A percentile compares a stretch with the other conserved stretches of the same genome.
Evolutionary conservation across 345 rosid genomes (phyloP).

Genomic region (Combretum micranthum): DNA sequence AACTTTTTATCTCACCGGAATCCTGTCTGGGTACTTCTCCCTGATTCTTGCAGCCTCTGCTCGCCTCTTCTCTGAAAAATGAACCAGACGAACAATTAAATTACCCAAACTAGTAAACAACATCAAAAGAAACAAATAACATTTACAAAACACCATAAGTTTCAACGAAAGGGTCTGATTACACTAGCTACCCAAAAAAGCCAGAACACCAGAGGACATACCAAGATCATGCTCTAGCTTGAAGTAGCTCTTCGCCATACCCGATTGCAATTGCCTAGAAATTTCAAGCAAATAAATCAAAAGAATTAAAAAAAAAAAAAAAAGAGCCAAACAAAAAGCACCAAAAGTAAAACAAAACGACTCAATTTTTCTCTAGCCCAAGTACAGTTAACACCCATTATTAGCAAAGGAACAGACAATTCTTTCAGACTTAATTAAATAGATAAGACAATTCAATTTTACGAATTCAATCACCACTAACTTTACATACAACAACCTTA

Average conservation of each 20-base stretch:
- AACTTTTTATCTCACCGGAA: constrained; percentile 61
- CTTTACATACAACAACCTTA: too few relatives aligned
- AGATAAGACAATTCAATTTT: too few relatives aligned
- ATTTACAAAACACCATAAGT: neutral
- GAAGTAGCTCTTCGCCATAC: constrained; percentile 80
- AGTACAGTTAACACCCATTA: too few relatives aligned
- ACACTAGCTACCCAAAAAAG: too few relatives aligned
- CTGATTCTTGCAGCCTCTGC: constrained; percentile 95
- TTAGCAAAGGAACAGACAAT: too few relatives aligned
- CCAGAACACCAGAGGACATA: constrained; percentile 9
- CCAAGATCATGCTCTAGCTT: constrained; percentile 96
- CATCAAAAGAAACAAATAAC: neutral
- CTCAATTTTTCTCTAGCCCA: too few relatives aligned
- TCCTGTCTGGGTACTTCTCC: constrained; percentile 91
- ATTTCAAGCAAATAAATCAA: constrained; percentile 9
- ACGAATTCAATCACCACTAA: too few relatives aligned
- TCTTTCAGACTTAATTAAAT: too few relatives aligned
- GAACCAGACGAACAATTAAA: constrained; percentile 1
- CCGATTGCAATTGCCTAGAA: constrained; percentile 3
- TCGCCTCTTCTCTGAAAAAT: constrained; percentile 71
- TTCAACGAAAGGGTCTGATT: too few relatives aligned
- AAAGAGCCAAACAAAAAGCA: neutral
- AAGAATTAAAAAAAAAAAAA: too few relatives aligned
- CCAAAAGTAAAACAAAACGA: neutral
- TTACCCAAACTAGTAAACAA: neutral